phyloP scores from a whole-genome alignment of 139 green algal species.

The Chlorella sp. region DNA sequence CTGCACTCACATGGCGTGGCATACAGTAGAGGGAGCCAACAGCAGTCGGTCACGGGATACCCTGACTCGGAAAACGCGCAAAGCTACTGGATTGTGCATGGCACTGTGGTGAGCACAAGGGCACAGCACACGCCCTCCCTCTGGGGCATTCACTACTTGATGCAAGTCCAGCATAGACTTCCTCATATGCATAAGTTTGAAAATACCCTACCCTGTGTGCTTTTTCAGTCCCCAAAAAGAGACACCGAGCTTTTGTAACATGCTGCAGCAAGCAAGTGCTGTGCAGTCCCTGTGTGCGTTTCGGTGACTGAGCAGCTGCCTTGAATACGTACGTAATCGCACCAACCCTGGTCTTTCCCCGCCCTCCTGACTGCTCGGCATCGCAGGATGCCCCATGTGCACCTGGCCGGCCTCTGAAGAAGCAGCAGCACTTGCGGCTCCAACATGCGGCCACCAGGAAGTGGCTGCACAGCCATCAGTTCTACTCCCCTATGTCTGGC shows the following conservation, averaged over 20 bases:
- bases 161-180: too few species aligned
- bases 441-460: conserved; percentile 71
- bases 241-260: too few species aligned
- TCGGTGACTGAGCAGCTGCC: neutral
- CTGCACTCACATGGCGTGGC: too few species aligned
- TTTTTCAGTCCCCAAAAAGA: too few species aligned
- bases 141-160: too few species aligned
- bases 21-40: conserved; percentile 41
- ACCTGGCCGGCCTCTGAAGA: neutral
- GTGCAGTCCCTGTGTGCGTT: neutral
- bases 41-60: conserved; percentile 86
- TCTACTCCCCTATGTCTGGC: conserved; percentile 71
- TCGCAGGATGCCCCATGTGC: neutral
- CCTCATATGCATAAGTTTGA: too few species aligned
- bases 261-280: neutral
- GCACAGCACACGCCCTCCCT: neutral
- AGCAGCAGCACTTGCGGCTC: conserved; percentile 55
- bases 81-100: conserved; percentile 74
- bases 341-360: neutral
- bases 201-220: too few species aligned
- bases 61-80: conserved; percentile 51
- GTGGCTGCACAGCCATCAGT: conserved; percentile 92
- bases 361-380: neutral
- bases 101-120: neutral
- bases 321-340: neutral